Evolutionary conservation across 805 yeast species (phyloP).

Genomic region (Ogataea dorogensis): DNA sequence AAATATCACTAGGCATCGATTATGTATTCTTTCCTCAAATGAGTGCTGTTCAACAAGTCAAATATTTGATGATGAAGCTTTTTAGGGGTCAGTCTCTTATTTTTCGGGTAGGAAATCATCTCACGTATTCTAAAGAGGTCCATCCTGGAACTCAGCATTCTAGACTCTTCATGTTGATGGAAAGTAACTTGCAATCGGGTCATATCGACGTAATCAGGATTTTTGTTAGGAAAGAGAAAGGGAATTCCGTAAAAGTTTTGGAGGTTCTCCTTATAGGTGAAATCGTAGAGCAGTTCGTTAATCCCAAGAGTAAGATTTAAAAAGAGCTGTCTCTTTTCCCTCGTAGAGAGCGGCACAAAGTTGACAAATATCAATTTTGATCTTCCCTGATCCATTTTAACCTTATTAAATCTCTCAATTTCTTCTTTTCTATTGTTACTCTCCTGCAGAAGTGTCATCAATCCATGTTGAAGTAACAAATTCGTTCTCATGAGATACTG

Average conservation of each 20-base stretch:
- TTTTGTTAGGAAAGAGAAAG: conserved; percentile 10
- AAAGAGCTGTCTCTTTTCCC: conserved; percentile 25
- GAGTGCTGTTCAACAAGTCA: conserved; percentile 29
- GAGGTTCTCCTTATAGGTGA: conserved; percentile 21
- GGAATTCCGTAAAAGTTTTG: conserved; percentile 9
- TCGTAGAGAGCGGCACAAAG: conserved; percentile 25
- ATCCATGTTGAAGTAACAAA: conserved; percentile 30
- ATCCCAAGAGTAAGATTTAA: conserved; percentile 22
- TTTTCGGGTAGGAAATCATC: conserved; percentile 5
- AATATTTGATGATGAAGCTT: conserved; percentile 32
- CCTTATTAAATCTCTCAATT: conserved; percentile 25
- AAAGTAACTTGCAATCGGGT: conserved; percentile 27
- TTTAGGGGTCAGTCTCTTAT: conserved; percentile 24
- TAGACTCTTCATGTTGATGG: conserved; percentile 25
- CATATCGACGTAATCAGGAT: conserved; percentile 24
- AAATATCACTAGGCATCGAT: conserved; percentile 10
- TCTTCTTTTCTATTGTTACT: conserved; percentile 27
- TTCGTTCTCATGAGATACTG: conserved; percentile 28
- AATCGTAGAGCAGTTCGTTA: conserved; percentile 21
- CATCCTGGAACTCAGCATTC: conserved; percentile 11
- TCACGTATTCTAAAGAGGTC: conserved; percentile 1
- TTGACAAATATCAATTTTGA: conserved; percentile 33
- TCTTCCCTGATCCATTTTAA: conserved; percentile 25
- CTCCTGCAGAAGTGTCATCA: conserved; percentile 29
- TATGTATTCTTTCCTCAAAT: conserved; percentile 18